Evolutionary conservation across 352 stramenopile species (phyloP).

Genomic region (Phytopythium kandeliae): DNA sequence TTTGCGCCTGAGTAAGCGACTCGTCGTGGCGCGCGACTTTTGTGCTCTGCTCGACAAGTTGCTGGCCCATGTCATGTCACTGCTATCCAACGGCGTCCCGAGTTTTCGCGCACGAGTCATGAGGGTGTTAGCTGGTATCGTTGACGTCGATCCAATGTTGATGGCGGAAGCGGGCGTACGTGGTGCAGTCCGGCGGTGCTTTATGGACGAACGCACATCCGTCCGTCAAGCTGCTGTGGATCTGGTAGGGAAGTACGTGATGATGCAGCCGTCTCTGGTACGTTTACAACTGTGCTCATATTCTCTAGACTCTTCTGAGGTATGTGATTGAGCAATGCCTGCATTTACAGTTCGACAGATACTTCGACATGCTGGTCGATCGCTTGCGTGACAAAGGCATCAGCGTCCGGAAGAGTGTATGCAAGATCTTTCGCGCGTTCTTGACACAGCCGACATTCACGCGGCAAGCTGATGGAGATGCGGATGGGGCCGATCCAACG

Average conservation of each 20-base stretch:
- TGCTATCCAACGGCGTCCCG: conserved; percentile 66
- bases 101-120: conserved; percentile 73
- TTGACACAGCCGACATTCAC: conserved; percentile 23
- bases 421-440: conserved; percentile 69
- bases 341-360: conserved; percentile 59
- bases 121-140: conserved; percentile 66
- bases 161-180: conserved; percentile 68
- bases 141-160: conserved; percentile 80
- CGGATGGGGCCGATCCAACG: conserved; percentile 2
- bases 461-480: not conserved
- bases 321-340: conserved; percentile 2
- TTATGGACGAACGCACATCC: conserved; percentile 70
- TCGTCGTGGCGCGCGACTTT: conserved; percentile 54
- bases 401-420: conserved; percentile 82
- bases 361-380: conserved; percentile 71
- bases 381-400: conserved; percentile 78
- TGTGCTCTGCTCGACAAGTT: conserved; percentile 63
- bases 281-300: conserved; percentile 7
- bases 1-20: conserved; percentile 34
- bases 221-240: conserved; percentile 82
- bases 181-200: conserved; percentile 54
- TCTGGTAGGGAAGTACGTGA: conserved; percentile 78
- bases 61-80: conserved; percentile 64
- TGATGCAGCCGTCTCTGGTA: conserved; percentile 71
- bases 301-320: not conserved